phyloP scores from a whole-genome alignment of 495 filamentous ascomycete genomes.

The Penicillium maclennaniae region DNA sequence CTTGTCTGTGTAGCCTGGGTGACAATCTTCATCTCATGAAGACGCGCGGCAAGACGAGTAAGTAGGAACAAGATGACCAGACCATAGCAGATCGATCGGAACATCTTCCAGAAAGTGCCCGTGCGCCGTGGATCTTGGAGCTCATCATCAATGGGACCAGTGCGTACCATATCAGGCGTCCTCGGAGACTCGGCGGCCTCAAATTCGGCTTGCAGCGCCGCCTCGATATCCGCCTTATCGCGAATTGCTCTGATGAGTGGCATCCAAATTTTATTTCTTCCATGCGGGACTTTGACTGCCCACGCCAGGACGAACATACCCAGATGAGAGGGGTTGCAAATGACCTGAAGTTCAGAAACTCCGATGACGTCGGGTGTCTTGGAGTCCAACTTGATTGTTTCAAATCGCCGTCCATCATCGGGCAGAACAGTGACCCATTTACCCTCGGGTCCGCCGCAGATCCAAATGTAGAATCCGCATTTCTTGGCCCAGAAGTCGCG shows the following conservation, averaged over 20 bases:
- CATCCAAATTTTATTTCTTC: constrained; percentile 20
- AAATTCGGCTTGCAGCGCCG: not conserved
- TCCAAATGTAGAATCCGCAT: constrained; percentile 27
- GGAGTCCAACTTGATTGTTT: constrained; percentile 19
- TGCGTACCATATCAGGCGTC: not conserved
- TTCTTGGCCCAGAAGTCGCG: constrained; percentile 33
- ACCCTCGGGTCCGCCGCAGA: constrained; percentile 36
- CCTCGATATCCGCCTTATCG: not conserved
- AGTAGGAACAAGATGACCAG: not conserved
- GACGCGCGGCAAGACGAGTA: not conserved
- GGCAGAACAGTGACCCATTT: constrained; percentile 20
- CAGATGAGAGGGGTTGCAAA: constrained; percentile 24
- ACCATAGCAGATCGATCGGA: not conserved
- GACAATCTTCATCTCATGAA: not conserved
- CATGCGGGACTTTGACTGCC: constrained; percentile 13
- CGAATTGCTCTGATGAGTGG: constrained; percentile 21
- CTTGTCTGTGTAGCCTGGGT: not conserved
- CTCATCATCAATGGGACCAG: not conserved
- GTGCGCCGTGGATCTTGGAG: not conserved
- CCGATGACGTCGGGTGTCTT: constrained; percentile 5
- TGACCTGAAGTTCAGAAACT: constrained; percentile 22
- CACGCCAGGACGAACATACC: constrained; percentile 30
- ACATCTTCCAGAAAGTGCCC: not conserved
- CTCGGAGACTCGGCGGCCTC: not conserved
- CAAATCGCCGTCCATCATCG: constrained; percentile 1